These are phyloP conservation scores for Lactarius hengduanensis DNA, from an alignment of 768 basidiomycete species.

Conservation along the genomic window DNA sequence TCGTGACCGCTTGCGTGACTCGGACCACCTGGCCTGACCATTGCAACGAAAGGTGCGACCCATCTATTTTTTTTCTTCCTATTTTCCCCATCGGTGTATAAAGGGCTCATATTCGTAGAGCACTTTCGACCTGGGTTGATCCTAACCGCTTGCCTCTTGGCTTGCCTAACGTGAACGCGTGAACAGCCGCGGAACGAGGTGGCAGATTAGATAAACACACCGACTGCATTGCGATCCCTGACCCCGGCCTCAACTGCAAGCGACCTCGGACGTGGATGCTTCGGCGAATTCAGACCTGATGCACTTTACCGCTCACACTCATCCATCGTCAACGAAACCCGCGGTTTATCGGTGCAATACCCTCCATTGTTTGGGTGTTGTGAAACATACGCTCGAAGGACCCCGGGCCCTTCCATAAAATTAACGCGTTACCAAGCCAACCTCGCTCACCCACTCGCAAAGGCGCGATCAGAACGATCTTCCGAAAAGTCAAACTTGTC, in stretches of 20 bases:
- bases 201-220: conserved; percentile 1
- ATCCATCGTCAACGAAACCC: conserved; percentile 8
- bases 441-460: not conserved
- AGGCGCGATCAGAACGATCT: not conserved
- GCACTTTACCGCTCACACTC: not conserved
- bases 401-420: conserved; percentile 1
- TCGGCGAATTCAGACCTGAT: not conserved
- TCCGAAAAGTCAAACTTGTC: conserved; percentile 1
- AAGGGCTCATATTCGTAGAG: not conserved
- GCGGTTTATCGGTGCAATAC: conserved; percentile 7
- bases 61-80: not conserved
- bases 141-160: not conserved
- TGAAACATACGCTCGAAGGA: not conserved
- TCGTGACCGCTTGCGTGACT: not conserved
- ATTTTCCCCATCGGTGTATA: conserved; percentile 8
- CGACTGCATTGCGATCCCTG: not conserved
- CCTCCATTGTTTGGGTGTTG: not conserved
- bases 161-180: not conserved
- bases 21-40: not conserved
- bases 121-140: conserved; percentile 1
- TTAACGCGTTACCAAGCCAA: conserved; percentile 15
- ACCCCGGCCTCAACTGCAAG: conserved; percentile 9
- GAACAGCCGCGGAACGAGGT: conserved; percentile 15
- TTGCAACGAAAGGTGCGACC: not conserved
- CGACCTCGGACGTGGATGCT: not conserved